These are phyloP conservation scores for Ganoderma multipileum DNA, from an alignment of 1,284 basidiomycete species.

Conservation along the genomic window DNA sequence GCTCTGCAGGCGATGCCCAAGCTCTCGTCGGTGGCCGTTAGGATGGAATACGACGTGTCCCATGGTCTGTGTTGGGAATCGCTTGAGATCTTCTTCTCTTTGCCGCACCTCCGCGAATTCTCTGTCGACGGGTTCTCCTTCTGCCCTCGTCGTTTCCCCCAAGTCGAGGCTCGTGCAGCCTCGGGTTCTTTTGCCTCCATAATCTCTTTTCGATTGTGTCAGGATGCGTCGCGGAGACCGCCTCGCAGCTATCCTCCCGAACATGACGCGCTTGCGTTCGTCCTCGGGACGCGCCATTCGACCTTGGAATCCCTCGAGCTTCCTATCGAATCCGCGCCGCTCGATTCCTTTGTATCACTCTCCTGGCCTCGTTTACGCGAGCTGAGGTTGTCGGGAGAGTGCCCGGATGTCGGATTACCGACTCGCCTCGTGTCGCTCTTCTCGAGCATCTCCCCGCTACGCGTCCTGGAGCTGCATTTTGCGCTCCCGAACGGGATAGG, in stretches of 20 bases:
- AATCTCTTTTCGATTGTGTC: not conserved
- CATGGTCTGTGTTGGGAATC: not conserved
- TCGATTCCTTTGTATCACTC: not conserved
- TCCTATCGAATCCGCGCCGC: not conserved
- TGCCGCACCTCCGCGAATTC: not conserved
- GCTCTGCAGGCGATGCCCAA: not conserved
- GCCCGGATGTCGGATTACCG: not conserved
- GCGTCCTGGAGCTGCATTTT: not conserved
- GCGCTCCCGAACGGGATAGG: not conserved
- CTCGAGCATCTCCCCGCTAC: not conserved
- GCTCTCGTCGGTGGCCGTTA: not conserved
- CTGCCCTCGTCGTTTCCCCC: no score
- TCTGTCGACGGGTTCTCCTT: not conserved
- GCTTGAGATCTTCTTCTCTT: not conserved
- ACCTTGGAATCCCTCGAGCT: not conserved
- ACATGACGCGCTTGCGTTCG: not conserved
- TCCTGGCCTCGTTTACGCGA: not conserved
- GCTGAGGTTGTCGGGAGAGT: not conserved
- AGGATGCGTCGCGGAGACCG: not conserved
- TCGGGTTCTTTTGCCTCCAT: not conserved
- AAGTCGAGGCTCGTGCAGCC: no score
- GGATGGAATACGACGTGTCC: not conserved
- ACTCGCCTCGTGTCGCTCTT: not conserved
- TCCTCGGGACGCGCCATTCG: not conserved
- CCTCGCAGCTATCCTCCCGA: not conserved